These are phyloP conservation scores for Fraxinus anomala DNA, from an alignment of 257 asterid species.

Conservation along the genomic window DNA sequence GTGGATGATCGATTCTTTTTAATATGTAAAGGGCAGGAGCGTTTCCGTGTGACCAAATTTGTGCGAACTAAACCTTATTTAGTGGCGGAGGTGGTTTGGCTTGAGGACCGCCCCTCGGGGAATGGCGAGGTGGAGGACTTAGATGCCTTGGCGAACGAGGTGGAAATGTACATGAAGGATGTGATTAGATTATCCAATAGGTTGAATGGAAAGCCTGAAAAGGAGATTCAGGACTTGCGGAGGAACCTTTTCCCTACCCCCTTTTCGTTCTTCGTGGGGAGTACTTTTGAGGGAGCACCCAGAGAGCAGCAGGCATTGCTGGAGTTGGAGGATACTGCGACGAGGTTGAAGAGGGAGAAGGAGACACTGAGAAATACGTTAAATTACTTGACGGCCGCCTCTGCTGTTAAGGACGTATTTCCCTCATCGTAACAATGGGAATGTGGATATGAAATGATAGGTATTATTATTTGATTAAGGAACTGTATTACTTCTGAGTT, in stretches of 20 bases:
- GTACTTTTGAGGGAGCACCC: constrained; percentile 94
- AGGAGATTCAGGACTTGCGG: constrained; percentile 76
- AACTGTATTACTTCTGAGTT: constrained; percentile 30
- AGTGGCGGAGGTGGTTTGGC: constrained; percentile 94
- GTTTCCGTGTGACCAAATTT: constrained; percentile 72
- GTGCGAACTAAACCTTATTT: constrained; percentile 83
- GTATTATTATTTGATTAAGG: constrained; percentile 18
- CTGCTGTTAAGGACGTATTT: constrained; percentile 95
- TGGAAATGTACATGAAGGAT: constrained; percentile 80
- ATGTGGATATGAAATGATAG: constrained; percentile 17
- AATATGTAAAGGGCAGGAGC: constrained; percentile 92
- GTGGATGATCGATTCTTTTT: constrained; percentile 89
- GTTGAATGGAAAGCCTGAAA: constrained; percentile 81
- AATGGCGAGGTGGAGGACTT: constrained; percentile 68
- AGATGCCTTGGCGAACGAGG: constrained; percentile 67
- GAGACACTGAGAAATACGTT: constrained; percentile 91
- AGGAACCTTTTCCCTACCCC: constrained; percentile 93
- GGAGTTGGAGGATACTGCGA: constrained; percentile 86
- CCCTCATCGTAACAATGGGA: constrained; percentile 56
- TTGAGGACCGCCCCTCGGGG: constrained; percentile 88
- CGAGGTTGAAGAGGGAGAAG: constrained; percentile 89
- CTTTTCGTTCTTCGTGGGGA: constrained; percentile 88
- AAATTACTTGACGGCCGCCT: constrained; percentile 89
- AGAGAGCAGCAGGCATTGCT: constrained; percentile 96
- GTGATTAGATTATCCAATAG: constrained; percentile 86